Evolutionary conservation across 305 asterid genomes (phyloP).

Genomic region (Fraxinus albicans): DNA sequence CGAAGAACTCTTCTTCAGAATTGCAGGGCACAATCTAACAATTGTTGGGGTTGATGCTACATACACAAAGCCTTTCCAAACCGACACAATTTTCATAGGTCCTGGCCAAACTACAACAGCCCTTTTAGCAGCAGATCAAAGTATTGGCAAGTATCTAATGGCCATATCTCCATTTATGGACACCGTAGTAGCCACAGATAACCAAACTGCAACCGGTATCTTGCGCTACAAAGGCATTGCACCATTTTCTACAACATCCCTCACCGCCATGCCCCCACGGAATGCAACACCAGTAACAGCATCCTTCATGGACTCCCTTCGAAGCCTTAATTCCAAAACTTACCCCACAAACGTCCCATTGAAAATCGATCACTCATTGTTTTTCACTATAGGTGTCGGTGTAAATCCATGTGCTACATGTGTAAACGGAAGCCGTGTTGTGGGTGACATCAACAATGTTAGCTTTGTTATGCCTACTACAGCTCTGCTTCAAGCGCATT

Average conservation of each 20-base stretch:
- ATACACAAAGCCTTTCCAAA: conserved; percentile 60
- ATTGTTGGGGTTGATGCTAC: conserved; percentile 66
- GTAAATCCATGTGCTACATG: conserved; percentile 58
- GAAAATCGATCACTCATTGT: conserved; percentile 44
- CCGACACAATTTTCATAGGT: conserved; percentile 60
- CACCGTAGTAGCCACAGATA: conserved; percentile 56
- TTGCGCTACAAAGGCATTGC: conserved; percentile 38
- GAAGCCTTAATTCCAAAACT: conserved; percentile 50
- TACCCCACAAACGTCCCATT: conserved; percentile 53
- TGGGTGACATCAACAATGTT: conserved; percentile 59
- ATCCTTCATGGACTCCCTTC: conserved; percentile 46
- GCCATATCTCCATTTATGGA: conserved; percentile 72
- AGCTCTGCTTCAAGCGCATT: conserved; percentile 63
- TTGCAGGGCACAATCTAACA: conserved; percentile 52
- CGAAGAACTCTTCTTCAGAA: conserved; percentile 68
- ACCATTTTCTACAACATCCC: conserved; percentile 31
- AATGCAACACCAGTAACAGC: conserved; percentile 49
- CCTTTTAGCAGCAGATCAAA: conserved; percentile 46
- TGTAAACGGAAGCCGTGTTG: conserved; percentile 41
- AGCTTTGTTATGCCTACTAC: conserved; percentile 61
- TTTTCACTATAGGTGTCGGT: conserved; percentile 54
- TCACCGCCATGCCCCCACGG: conserved; percentile 41
- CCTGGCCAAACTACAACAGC: conserved; percentile 73
- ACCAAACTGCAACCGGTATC: conserved; percentile 46
- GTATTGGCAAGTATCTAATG: conserved; percentile 39